Base-by-base conservation (phyloP, 2,329 filamentous ascomycete genomes). In the Xylaria sp. region DNA sequence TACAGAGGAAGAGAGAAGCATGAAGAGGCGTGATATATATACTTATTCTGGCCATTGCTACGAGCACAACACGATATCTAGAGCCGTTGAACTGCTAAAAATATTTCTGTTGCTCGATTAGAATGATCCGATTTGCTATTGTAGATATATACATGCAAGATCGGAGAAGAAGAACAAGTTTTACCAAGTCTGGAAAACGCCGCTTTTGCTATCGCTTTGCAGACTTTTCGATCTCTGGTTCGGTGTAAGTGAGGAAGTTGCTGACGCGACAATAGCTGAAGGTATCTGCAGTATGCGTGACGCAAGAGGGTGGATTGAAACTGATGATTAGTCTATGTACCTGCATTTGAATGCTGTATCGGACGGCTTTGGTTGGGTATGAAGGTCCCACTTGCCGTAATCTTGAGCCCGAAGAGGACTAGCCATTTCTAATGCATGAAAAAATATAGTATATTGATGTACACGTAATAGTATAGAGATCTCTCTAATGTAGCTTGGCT, bases 321-420 rank as follows among this genome's bases (percentile, higher is more conserved):
- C 42, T 42, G 27, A n/a, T 40, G 55, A 37, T 27, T 50, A 29
- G 40, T 37, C n/a, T 23, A 54, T 57, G 69, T 71, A 71, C 69
- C 69, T 71, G 69, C 69, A 69, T 71, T 62, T 55, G 37, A 35
- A 62, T 42, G 16, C 58, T 59, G 60, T 47, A 21, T 51, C 44
- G 35, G 12, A 32, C 1, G 3, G 16, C 13, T 29, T 29, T 65
- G 57, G 66, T 69, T 71, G 69, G 69, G 25, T n/a, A 13, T 6
- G 1, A 27, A 18, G 9, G 9, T 2, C 47, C 69, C 69, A 66
- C 57, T 69, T 64, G 32, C 66, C 57, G 63, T 21, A 48, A 6
- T 18, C 47, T 59, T 21, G 29, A 55, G 32, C 51, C 66, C 29
- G 58, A 62, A 68, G 23, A 54, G 25, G 44, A 40, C 61, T 69